These are phyloP conservation scores for Apostasia shenzhenica DNA, from an alignment of 106 monocot genomes.

Conservation along the genomic window DNA sequence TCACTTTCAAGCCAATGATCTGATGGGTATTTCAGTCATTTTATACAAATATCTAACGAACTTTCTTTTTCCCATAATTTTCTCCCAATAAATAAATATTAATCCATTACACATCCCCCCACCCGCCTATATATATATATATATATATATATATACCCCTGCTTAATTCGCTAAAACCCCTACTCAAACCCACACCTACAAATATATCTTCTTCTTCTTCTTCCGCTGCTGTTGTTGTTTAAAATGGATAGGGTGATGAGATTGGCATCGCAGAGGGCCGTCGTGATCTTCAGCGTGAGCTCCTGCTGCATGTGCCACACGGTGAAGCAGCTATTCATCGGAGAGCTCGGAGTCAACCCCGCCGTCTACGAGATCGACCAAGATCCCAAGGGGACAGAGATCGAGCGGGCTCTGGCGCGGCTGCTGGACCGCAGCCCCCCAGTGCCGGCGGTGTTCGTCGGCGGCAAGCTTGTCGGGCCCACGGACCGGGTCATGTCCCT, in stretches of 20 bases:
- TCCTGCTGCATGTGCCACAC: constrained; percentile 43
- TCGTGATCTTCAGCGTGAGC: constrained; percentile 33
- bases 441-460: constrained; percentile 12
- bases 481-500: constrained; percentile 15
- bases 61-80: too few relatives aligned
- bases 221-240: too few relatives aligned
- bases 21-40: too few relatives aligned
- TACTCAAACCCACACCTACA: too few relatives aligned
- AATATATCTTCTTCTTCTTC: too few relatives aligned
- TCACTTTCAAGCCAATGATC: too few relatives aligned
- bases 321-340: constrained; percentile 18
- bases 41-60: too few relatives aligned
- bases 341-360: constrained; percentile 12
- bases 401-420: constrained; percentile 7
- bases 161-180: too few relatives aligned
- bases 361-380: constrained; percentile 8
- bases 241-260: constrained; percentile 29
- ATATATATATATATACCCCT: too few relatives aligned
- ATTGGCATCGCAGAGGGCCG: constrained; percentile 25
- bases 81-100: too few relatives aligned
- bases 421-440: not conserved
- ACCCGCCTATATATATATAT: too few relatives aligned
- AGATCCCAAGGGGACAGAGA: constrained; percentile 9
- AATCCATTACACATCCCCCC: too few relatives aligned
- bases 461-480: constrained; percentile 7